Conservation (phyloP, 1,284 basidiomycete species). For the Lentinula novae-zelandiae region DNA sequence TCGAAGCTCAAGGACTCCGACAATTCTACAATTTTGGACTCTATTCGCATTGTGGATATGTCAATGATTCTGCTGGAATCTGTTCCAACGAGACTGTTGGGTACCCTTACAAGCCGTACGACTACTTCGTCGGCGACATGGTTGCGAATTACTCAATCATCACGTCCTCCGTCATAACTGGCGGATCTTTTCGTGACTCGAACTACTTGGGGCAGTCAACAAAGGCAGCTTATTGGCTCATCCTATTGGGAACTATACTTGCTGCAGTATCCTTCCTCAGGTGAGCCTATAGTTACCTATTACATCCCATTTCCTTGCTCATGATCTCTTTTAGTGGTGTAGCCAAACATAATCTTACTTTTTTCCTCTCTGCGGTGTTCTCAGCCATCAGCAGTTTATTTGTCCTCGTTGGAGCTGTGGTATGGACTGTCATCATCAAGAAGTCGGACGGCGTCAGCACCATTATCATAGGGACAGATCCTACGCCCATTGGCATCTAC, state of each 20-base stretch:
- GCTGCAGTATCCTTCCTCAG: constrained; percentile 59
- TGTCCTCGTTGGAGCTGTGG: constrained; percentile 63
- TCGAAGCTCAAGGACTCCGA: constrained; percentile 54
- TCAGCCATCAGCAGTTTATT: constrained; percentile 58
- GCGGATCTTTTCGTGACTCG: constrained; percentile 57
- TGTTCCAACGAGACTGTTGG: constrained; percentile 64
- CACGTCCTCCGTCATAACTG: constrained; percentile 50
- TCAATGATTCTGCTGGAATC: constrained; percentile 53
- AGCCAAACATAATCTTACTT: constrained; percentile 59
- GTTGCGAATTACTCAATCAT: constrained; percentile 52
- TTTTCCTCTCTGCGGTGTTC: constrained; percentile 63
- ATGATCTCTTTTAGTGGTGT: constrained; percentile 48
- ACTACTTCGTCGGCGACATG: constrained; percentile 64
- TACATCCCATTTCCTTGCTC: constrained; percentile 9
- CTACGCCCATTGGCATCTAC: constrained; percentile 53
- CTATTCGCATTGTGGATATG: constrained; percentile 73
- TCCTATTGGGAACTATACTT: constrained; percentile 69
- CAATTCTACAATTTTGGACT: constrained; percentile 72
- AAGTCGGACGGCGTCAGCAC: constrained; percentile 59
- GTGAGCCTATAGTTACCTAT: constrained; percentile 33
- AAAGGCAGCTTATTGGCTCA: constrained; percentile 69
- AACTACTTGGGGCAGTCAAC: constrained; percentile 60
- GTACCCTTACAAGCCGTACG: constrained; percentile 57
- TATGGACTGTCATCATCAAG: constrained; percentile 74
- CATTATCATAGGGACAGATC: constrained; percentile 36